These are phyloP conservation scores for Aspergillus coremiiformis DNA, from an alignment of 495 filamentous ascomycete species.

Conservation along the genomic window DNA sequence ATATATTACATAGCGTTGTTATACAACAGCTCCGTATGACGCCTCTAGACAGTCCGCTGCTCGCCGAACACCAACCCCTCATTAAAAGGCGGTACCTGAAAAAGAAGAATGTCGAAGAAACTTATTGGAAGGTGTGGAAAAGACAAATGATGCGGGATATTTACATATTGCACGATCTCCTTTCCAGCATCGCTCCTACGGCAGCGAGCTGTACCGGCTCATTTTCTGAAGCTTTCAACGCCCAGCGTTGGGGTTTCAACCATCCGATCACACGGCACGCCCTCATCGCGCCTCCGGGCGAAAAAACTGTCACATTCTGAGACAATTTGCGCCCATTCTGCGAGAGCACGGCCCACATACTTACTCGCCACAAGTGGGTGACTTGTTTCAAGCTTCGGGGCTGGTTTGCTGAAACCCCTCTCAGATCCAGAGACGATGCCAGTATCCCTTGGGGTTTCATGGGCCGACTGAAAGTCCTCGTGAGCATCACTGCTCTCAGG, in stretches of 20 bases:
- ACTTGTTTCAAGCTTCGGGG: conserved; percentile 9
- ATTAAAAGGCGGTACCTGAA: neutral
- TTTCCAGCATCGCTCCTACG: neutral
- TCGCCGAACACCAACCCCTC: neutral
- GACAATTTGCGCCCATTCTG: conserved; percentile 83
- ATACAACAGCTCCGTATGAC: neutral
- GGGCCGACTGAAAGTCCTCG: conserved; percentile 1
- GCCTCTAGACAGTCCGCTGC: neutral
- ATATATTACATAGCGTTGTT: neutral
- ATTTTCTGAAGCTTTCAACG: conserved; percentile 74
- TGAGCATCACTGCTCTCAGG: conserved; percentile 3
- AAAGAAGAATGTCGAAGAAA: neutral
- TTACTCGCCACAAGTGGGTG: conserved; percentile 44
- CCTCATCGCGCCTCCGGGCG: conserved; percentile 77
- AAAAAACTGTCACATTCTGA: conserved; percentile 89
- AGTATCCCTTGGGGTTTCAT: conserved; percentile 12
- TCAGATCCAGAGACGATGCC: conserved; percentile 7
- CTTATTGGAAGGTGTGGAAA: neutral
- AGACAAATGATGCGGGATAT: neutral
- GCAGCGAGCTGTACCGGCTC: conserved; percentile 1
- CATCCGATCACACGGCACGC: conserved; percentile 62
- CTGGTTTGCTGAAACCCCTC: conserved; percentile 3
- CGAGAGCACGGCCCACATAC: conserved; percentile 81
- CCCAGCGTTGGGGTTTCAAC: conserved; percentile 85
- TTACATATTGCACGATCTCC: neutral